Conservation (phyloP, 2,329 filamentous ascomycete species). For the Exophiala lecanii-corni region DNA sequence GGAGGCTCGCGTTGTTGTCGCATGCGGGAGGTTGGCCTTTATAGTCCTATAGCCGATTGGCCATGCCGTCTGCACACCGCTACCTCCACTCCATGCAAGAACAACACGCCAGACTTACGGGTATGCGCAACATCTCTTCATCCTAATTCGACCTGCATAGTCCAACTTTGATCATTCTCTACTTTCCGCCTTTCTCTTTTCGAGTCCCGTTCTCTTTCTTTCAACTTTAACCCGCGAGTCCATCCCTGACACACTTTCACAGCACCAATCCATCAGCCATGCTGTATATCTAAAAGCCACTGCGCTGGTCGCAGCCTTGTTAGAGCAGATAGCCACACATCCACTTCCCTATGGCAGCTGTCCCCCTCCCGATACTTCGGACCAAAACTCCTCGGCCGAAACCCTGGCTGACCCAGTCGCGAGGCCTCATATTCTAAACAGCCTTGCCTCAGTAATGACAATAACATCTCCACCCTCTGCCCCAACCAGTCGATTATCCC, state of each 20-base stretch:
- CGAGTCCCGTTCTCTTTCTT: constrained; percentile 1
- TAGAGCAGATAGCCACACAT: constrained; percentile 16
- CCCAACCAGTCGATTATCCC: neutral
- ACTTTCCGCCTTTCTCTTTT: constrained; percentile 6
- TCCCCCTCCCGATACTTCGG: constrained; percentile 43
- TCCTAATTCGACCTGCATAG: constrained; percentile 19
- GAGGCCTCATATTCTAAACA: constrained; percentile 17
- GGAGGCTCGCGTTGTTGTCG: constrained; percentile 26
- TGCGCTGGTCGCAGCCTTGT: constrained; percentile 26
- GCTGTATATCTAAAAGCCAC: constrained; percentile 20
- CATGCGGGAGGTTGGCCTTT: constrained; percentile 29
- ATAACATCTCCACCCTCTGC: neutral
- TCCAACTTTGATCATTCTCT: constrained; percentile 5
- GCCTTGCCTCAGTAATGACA: constrained; percentile 1
- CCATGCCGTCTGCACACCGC: constrained; percentile 29
- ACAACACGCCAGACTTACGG: constrained; percentile 23
- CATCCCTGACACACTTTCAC: constrained; percentile 13
- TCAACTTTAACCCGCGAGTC: neutral
- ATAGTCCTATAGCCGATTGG: constrained; percentile 31
- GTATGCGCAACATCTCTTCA: constrained; percentile 25
- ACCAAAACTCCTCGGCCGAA: constrained; percentile 45
- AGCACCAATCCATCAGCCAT: constrained; percentile 7
- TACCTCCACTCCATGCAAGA: constrained; percentile 14
- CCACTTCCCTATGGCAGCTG: constrained; percentile 24
- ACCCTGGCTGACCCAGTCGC: constrained; percentile 38